phyloP scores from a whole-genome alignment of 306 rosid species.

The Fragaria iinumae region DNA sequence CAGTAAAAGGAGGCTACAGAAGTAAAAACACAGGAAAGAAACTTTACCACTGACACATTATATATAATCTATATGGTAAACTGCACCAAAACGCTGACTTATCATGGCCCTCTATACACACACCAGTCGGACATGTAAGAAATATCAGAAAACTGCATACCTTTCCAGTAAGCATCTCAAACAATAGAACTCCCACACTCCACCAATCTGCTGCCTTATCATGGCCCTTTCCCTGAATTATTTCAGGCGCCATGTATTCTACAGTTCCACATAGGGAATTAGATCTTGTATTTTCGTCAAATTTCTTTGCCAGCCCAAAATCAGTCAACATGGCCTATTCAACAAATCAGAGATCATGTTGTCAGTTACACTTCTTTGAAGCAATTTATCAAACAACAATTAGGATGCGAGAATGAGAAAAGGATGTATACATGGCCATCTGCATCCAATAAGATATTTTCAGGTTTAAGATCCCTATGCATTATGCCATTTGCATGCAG shows the following conservation, averaged over 20 bases:
- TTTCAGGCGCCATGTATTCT: conserved; percentile 99
- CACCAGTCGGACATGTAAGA: background rate
- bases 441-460: conserved; percentile 77
- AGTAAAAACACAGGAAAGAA: conserved; percentile 2
- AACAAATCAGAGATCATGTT: conserved; percentile 13
- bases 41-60: background rate
- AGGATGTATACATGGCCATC: conserved; percentile 80
- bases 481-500: conserved; percentile 90
- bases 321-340: conserved; percentile 89
- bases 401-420: conserved; percentile 20
- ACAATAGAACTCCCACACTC: conserved; percentile 87
- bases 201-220: conserved; percentile 99
- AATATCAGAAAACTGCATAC: conserved; percentile 32
- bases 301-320: conserved; percentile 89
- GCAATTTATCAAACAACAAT: background rate
- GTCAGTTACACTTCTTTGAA: conserved; percentile 28
- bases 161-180: conserved; percentile 99
- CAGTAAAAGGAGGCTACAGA: conserved; percentile 89
- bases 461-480: conserved; percentile 98
- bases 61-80: background rate
- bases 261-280: conserved; percentile 92
- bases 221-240: conserved; percentile 93
- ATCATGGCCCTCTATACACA: background rate
- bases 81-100: background rate
- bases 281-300: conserved; percentile 74